These are phyloP conservation scores for Ophiognomonia clavigignenti-juglandacearum DNA, from an alignment of 2,329 filamentous ascomycete genomes.

Conservation along the genomic window DNA sequence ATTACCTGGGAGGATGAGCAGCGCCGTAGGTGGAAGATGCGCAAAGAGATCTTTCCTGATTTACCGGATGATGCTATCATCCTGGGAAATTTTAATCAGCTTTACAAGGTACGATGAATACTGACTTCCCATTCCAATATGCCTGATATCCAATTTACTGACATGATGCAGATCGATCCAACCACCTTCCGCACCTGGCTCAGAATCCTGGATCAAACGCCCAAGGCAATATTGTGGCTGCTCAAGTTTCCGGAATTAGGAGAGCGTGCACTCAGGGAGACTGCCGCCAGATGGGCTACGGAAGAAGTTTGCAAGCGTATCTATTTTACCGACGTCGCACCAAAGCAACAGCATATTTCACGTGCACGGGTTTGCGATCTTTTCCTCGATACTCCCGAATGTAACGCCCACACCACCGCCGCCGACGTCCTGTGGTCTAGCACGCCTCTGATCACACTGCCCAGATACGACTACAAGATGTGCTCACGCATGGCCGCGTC, in stretches of 20 bases:
- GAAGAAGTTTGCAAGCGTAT: slow-evolving; percentile 80
- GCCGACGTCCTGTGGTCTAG: slow-evolving; percentile 96
- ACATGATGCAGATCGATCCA: slow-evolving; percentile 74
- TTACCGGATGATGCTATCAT: slow-evolving; percentile 82
- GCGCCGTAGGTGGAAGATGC: slow-evolving; percentile 79
- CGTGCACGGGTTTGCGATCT: slow-evolving; percentile 88
- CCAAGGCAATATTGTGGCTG: slow-evolving; percentile 89
- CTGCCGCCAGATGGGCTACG: slow-evolving; percentile 79
- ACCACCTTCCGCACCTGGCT: slow-evolving; percentile 95
- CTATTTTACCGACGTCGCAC: slow-evolving; percentile 93
- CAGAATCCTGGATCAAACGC: slow-evolving; percentile 78
- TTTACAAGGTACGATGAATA: slow-evolving; percentile 75
- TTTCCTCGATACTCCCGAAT: slow-evolving; percentile 95
- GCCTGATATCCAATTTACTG: not conserved
- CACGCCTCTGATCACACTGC: slow-evolving; percentile 84
- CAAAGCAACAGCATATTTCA: slow-evolving; percentile 90
- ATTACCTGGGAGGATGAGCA: slow-evolving; percentile 84
- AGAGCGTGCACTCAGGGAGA: slow-evolving; percentile 76
- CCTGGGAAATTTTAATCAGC: slow-evolving; percentile 95
- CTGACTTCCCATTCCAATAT: not conserved
- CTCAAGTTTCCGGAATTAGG: slow-evolving; percentile 94
- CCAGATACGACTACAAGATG: slow-evolving; percentile 96
- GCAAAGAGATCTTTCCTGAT: slow-evolving; percentile 82
- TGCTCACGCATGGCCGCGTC: slow-evolving; percentile 97
- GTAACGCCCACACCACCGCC: slow-evolving; percentile 95